Conservation (phyloP, 2,329 filamentous ascomycete species). For the Tothia fuscella region DNA sequence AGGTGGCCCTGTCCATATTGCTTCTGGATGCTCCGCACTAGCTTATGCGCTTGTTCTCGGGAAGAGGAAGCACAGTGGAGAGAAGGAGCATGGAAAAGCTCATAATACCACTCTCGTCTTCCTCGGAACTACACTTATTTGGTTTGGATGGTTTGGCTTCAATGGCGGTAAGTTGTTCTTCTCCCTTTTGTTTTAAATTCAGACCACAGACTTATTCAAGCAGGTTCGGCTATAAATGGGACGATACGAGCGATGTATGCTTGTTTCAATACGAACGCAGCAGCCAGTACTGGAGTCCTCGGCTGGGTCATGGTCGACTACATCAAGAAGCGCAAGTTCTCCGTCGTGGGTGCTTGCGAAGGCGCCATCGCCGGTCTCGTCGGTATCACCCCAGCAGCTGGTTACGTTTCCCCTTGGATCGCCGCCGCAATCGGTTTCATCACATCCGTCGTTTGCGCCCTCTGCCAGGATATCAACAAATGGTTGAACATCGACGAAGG, state of each 20-base stretch:
- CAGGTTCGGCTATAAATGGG: constrained; percentile 42
- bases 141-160: constrained; percentile 52
- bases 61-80: constrained; percentile 39
- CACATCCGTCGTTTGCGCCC: constrained; percentile 39
- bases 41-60: constrained; percentile 53
- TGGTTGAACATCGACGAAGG: constrained; percentile 46
- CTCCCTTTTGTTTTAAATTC: neutral
- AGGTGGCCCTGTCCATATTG: constrained; percentile 52
- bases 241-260: constrained; percentile 43
- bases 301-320: constrained; percentile 44
- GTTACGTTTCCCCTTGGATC: constrained; percentile 41
- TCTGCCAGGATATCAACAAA: constrained; percentile 39
- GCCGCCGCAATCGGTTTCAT: constrained; percentile 45
- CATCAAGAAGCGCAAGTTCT: constrained; percentile 41
- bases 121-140: constrained; percentile 52
- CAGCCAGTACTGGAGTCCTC: constrained; percentile 41
- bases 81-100: constrained; percentile 40
- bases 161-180: constrained; percentile 26
- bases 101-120: constrained; percentile 54
- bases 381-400: constrained; percentile 47
- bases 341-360: constrained; percentile 44
- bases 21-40: constrained; percentile 49
- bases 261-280: constrained; percentile 47
- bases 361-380: constrained; percentile 48
- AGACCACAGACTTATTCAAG: constrained; percentile 14